phyloP scores from a whole-genome alignment of 768 basidiomycete species.

The Mycena chlorophos region DNA sequence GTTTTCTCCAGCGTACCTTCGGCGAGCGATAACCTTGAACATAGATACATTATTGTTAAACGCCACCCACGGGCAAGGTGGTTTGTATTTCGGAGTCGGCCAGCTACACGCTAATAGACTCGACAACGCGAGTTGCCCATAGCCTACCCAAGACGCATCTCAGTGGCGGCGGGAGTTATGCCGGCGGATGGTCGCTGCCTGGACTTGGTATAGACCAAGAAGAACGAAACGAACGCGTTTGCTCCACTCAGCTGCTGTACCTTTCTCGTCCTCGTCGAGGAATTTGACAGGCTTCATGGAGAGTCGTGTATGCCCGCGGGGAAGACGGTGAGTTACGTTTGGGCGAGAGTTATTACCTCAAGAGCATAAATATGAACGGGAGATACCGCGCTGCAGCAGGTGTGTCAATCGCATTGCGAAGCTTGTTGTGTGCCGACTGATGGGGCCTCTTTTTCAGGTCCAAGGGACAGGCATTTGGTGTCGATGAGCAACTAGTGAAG shows the following conservation, averaged over 20 bases:
- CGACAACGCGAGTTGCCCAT: neutral
- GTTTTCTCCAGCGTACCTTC: neutral
- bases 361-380: neutral
- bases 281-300: neutral
- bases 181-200: neutral
- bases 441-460: too few species aligned
- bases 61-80: neutral
- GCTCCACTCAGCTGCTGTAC: neutral
- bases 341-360: too few species aligned
- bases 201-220: neutral
- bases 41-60: slow-evolving; percentile 3
- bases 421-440: slow-evolving; percentile 5
- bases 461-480: neutral
- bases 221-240: too few species aligned
- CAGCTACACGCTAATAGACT: slow-evolving; percentile 3
- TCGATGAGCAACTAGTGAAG: neutral
- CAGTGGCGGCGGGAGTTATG: neutral
- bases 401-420: slow-evolving; percentile 12
- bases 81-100: neutral
- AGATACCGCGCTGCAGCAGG: slow-evolving; percentile 2
- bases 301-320: neutral
- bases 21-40: neutral
- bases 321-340: slow-evolving; percentile 7
- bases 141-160: neutral
- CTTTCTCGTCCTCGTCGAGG: too few species aligned